Conservation (phyloP, 2,329 filamentous ascomycete species). For the Epichloe hybrida region DNA sequence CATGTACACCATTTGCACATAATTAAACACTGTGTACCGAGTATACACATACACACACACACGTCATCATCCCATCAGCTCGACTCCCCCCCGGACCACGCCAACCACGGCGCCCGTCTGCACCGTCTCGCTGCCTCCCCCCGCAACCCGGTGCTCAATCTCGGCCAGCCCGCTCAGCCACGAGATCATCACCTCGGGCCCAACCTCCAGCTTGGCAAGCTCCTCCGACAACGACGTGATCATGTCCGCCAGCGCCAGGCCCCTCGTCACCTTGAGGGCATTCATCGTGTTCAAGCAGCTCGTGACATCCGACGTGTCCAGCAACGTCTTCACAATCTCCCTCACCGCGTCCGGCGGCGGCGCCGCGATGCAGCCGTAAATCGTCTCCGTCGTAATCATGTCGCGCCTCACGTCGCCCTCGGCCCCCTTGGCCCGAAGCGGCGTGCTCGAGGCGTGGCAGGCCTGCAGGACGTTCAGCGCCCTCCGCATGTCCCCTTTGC, state of each 20-base stretch:
- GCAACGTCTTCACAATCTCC: conserved; percentile 69
- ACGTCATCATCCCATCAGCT: conserved; percentile 36
- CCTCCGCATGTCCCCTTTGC: conserved; percentile 91
- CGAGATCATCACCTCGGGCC: conserved; percentile 70
- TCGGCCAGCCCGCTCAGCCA: conserved; percentile 89
- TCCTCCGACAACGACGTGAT: conserved; percentile 77
- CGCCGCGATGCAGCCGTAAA: conserved; percentile 95
- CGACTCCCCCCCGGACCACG: conserved; percentile 71
- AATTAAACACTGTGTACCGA: too few species aligned
- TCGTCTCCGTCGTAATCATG: conserved; percentile 73
- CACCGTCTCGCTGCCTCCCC: conserved; percentile 61
- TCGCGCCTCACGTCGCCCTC: conserved; percentile 61
- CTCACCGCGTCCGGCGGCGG: conserved; percentile 81
- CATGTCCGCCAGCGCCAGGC: conserved; percentile 85
- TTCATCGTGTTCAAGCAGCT: conserved; percentile 82
- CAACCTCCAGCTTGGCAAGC: conserved; percentile 69
- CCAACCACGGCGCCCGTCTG: conserved; percentile 91
- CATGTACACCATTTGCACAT: too few species aligned
- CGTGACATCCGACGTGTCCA: conserved; percentile 76
- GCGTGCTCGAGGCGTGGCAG: conserved; percentile 83
- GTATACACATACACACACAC: too few species aligned
- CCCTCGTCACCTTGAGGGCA: conserved; percentile 70
- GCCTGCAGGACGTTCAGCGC: conserved; percentile 93
- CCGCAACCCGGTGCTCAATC: conserved; percentile 81
- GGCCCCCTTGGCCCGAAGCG: conserved; percentile 48